phyloP scores from a whole-genome alignment of 441 rosid species.

The Euphorbia schlechtendalii region DNA sequence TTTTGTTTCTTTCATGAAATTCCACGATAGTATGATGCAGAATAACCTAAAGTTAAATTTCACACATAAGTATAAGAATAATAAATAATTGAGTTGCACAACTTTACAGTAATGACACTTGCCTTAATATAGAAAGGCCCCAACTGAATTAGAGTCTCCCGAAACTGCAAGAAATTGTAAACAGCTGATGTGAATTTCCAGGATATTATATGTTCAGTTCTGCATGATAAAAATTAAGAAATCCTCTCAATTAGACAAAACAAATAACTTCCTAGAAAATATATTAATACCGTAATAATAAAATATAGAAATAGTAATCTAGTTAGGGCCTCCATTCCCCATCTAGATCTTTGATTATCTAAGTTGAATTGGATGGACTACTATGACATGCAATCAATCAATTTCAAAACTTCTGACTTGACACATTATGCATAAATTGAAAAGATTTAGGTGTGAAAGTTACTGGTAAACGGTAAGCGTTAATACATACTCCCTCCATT shows the following conservation, averaged over 20 bases:
- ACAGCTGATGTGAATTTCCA: slow-evolving; percentile 9
- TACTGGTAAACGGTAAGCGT: background rate
- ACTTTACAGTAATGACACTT: slow-evolving; percentile 24
- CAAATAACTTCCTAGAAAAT: background rate
- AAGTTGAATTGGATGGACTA: background rate
- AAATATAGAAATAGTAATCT: background rate
- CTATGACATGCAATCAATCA: background rate
- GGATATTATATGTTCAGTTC: background rate
- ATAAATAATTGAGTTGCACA: background rate
- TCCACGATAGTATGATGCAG: background rate
- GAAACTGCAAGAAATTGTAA: slow-evolving; percentile 54
- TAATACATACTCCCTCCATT: no score
- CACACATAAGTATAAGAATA: background rate
- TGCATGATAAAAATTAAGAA: background rate
- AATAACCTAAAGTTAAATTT: background rate
- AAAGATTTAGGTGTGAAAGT: background rate
- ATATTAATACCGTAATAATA: background rate
- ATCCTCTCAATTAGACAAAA: background rate
- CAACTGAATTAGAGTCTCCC: slow-evolving; percentile 74
- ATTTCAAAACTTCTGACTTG: background rate
- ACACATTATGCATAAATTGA: no score
- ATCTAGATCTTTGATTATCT: background rate
- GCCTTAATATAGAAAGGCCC: slow-evolving; percentile 97
- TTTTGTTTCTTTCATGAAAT: background rate
- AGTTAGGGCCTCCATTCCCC: background rate